Conservation (phyloP, 257 asterid genomes). For the Catharanthus roseus region DNA sequence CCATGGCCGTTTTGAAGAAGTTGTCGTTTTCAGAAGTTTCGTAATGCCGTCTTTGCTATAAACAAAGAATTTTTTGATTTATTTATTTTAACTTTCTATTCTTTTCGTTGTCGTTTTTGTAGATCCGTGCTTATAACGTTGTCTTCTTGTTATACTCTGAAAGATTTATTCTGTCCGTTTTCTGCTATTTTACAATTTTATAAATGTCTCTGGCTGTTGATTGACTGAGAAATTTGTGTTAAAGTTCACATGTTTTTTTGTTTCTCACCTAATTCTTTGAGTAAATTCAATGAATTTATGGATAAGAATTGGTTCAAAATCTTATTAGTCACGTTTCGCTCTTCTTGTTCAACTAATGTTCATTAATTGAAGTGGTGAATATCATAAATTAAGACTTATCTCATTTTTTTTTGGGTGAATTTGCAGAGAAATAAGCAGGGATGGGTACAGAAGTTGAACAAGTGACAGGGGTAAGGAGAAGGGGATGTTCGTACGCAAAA, state of each 20-base stretch:
- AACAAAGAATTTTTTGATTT: neutral
- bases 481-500: slow-evolving; percentile 49
- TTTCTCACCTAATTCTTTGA: neutral
- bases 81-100: neutral
- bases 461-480: slow-evolving; percentile 31
- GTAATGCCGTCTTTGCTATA: neutral
- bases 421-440: slow-evolving; percentile 13
- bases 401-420: too few relatives aligned
- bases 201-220: neutral
- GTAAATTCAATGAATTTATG: neutral
- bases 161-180: neutral
- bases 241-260: too few relatives aligned
- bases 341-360: neutral
- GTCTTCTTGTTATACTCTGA: neutral
- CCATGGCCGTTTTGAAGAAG: neutral
- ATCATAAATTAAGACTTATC: neutral
- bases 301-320: too few relatives aligned
- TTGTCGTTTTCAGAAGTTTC: neutral
- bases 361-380: neutral
- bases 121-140: neutral
- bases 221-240: too few relatives aligned
- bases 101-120: neutral
- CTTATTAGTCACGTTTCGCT: too few relatives aligned
- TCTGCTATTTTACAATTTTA: neutral
- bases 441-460: slow-evolving; percentile 20